Percentiles rank a stretch among this genome's conserved stretches.
These are phyloP conservation scores for Clarireedia homoeocarpa DNA, from an alignment of 2,329 filamentous ascomycete genomes.

Conservation along the genomic window DNA sequence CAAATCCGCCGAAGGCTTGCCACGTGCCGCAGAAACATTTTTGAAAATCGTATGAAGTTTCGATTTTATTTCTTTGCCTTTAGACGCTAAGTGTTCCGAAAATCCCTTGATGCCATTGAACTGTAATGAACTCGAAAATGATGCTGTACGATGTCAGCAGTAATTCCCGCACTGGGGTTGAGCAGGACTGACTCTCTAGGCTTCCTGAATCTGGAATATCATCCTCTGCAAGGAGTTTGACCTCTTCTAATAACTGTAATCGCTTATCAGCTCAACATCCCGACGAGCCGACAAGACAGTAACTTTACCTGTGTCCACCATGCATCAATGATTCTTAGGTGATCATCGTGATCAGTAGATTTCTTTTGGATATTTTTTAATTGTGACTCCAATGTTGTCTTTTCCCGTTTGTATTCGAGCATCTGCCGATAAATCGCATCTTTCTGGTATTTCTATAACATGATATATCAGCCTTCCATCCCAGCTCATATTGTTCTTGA, in stretches of 20 bases:
- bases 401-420: slow-evolving; percentile 94
- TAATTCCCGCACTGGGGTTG: background rate
- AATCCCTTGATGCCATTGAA: slow-evolving; percentile 66
- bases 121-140: slow-evolving; percentile 49
- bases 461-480: slow-evolving; percentile 30
- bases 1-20: slow-evolving; percentile 57
- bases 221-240: slow-evolving; percentile 50
- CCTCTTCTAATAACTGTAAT: slow-evolving; percentile 53
- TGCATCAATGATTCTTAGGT: slow-evolving; percentile 79
- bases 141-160: slow-evolving; percentile 35
- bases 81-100: slow-evolving; percentile 69
- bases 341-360: slow-evolving; percentile 80
- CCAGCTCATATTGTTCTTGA: slow-evolving; percentile 30
- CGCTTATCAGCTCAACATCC: slow-evolving; percentile 12
- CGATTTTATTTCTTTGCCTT: slow-evolving; percentile 67
- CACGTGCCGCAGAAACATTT: slow-evolving; percentile 43
- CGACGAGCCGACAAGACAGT: background rate
- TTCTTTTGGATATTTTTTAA: slow-evolving; percentile 74
- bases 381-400: slow-evolving; percentile 70
- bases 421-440: slow-evolving; percentile 96
- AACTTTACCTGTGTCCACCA: slow-evolving; percentile 85
- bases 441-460: slow-evolving; percentile 74
- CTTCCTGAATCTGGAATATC: slow-evolving; percentile 36
- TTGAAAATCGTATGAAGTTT: slow-evolving; percentile 64
- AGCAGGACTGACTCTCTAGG: slow-evolving; percentile 9